Base-by-base conservation (phyloP, 306 rosid genomes). In the Rosa rugosa region DNA sequence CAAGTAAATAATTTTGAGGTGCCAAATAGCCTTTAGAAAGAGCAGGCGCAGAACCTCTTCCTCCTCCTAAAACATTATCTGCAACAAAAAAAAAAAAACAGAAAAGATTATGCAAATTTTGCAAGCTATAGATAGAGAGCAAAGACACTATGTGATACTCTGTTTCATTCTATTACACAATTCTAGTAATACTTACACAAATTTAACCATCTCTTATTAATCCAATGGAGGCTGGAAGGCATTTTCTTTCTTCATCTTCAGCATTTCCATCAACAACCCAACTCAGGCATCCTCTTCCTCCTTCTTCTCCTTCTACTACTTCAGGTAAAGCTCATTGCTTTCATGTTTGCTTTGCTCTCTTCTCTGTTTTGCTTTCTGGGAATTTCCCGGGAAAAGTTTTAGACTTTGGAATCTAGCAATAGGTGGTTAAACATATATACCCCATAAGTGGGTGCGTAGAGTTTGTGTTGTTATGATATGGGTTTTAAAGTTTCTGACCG, bases 201-300 rank as follows among this genome's bases (percentile, higher is more conserved):
- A 34, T 69, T 23, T 54, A 53, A 18, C n/a, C 0, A 51, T 25
- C 50, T 54, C 62, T n/a, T 13, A 27, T 38, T 81, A 44, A 47
- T 31, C 63, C 27, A 57, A 93, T 93, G 98, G 98, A 93, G 81
- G 93, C 87, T 59, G 89, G 90, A 76, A 86, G 85, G 77, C 87
- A 47, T 66, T 83, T 93, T 80, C 83, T 93, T 63, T 93, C 80
- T 72, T 75, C 94, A 1, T 80, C 94, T 64, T 85, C 91, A 31
- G 84, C 88, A 12, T 88, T 91, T 76, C 90, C 88, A 80, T 69
- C 86, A 17, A 87, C 91, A 87, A 82, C 81, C 82, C 92, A 86
- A 68, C 87, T 75, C 50, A 77, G 87, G 86, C 87, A 80, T 79
- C 75, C 84, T 70, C 88, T 82, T 82, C 80, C 82, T 80, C 75